Conservation (phyloP, 495 filamentous ascomycete species). For the Bombardia bombarda region DNA sequence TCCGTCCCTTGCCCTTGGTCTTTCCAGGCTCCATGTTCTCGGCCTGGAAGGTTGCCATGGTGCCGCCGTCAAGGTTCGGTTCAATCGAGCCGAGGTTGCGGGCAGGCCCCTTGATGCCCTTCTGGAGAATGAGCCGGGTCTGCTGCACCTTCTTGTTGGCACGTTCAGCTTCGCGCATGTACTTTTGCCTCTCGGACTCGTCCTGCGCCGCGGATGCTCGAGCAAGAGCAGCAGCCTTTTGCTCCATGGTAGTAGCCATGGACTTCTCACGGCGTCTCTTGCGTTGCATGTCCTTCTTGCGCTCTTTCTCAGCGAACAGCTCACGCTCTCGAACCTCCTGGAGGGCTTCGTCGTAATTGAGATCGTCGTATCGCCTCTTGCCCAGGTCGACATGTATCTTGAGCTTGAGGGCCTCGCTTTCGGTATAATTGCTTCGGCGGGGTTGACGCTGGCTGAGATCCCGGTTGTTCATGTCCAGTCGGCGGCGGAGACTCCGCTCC, state of each 20-base stretch:
- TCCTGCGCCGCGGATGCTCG: constrained; percentile 68
- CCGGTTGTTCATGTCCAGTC: constrained; percentile 46
- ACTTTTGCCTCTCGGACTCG: constrained; percentile 67
- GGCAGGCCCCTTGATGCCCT: constrained; percentile 76
- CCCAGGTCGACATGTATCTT: constrained; percentile 40
- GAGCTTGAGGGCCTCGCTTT: constrained; percentile 27
- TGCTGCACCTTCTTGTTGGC: constrained; percentile 82
- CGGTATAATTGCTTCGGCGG: constrained; percentile 29
- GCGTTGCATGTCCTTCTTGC: constrained; percentile 99
- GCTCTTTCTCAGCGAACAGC: constrained; percentile 90
- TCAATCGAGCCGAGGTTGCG: constrained; percentile 67
- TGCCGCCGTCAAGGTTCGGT: constrained; percentile 79
- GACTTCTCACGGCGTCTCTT: constrained; percentile 96
- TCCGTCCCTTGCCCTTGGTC: constrained; percentile 57
- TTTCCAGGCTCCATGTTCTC: constrained; percentile 53
- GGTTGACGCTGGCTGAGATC: constrained; percentile 52
- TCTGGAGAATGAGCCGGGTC: constrained; percentile 72
- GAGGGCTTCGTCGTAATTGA: constrained; percentile 56
- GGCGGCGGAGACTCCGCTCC: constrained; percentile 50
- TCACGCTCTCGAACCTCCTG: constrained; percentile 84
- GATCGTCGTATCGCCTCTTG: constrained; percentile 40
- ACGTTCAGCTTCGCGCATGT: constrained; percentile 70
- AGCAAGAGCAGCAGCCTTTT: constrained; percentile 71
- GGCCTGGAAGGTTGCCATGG: constrained; percentile 76
- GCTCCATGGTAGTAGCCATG: constrained; percentile 74